phyloP scores from a whole-genome alignment of 192 early-diverging fungal genomes.

The Mortierella antarctica region DNA sequence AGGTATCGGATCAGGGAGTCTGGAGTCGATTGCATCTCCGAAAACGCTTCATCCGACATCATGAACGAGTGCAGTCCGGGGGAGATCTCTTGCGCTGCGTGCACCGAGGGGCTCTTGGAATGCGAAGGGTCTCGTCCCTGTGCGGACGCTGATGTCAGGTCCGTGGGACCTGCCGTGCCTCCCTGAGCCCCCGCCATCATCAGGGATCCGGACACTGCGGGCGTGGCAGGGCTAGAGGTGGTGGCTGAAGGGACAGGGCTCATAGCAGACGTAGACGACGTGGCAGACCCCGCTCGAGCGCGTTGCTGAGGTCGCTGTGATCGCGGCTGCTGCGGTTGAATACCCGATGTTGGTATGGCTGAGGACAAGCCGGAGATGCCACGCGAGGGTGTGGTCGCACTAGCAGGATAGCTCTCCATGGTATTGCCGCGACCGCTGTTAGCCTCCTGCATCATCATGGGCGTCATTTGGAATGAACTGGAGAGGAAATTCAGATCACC shows the following conservation, averaged over 20 bases:
- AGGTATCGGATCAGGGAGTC: constrained; percentile 39
- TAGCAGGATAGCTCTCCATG: not conserved
- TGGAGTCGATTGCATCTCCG: constrained; percentile 30
- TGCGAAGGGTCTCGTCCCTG: not conserved
- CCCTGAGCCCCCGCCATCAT: not conserved
- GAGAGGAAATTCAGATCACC: constrained; percentile 45
- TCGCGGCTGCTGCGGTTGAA: not conserved
- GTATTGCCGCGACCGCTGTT: not conserved
- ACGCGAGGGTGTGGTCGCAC: not conserved
- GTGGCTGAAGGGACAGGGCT: not conserved
- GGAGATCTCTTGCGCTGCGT: constrained; percentile 20
- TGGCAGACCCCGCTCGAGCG: not conserved
- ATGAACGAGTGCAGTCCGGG: constrained; percentile 36
- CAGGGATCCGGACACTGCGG: not conserved
- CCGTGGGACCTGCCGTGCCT: not conserved
- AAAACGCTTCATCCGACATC: constrained; percentile 44
- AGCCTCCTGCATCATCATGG: constrained; percentile 28
- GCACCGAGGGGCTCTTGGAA: constrained; percentile 22
- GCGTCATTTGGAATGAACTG: constrained; percentile 45
- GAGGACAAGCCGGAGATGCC: not conserved
- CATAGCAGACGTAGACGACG: not conserved
- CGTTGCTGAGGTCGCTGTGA: not conserved
- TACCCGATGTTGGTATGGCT: no score
- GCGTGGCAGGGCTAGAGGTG: not conserved
- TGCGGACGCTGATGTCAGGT: not conserved